A percentile compares a stretch with the other conserved stretches of the same genome.
Conservation (phyloP, 441 rosid species). For the Manihot esculenta region DNA sequence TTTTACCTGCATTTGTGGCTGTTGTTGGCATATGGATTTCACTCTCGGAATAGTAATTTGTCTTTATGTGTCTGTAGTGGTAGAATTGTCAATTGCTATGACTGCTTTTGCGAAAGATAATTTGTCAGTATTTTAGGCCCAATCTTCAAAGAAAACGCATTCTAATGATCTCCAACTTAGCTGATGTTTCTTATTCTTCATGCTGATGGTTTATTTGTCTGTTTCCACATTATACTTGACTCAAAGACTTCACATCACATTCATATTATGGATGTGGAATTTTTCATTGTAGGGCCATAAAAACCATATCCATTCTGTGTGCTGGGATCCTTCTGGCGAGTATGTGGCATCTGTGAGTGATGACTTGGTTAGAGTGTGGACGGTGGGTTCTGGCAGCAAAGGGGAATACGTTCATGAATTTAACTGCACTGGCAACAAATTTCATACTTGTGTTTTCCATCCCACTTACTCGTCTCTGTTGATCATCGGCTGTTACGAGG, state of each 20-base stretch:
- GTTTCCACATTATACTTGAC: not conserved
- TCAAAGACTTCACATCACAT: not conserved
- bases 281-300: conserved; percentile 50
- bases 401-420: conserved; percentile 54
- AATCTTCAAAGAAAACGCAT: not conserved
- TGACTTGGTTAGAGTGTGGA: conserved; percentile 63
- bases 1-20: no score
- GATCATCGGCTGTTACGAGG: conserved; percentile 60
- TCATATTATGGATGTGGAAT: not conserved
- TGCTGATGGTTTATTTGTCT: not conserved
- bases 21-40: no score
- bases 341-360: conserved; percentile 63
- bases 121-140: no score
- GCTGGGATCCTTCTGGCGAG: conserved; percentile 65
- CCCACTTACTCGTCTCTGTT: conserved; percentile 46
- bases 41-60: no score
- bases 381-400: conserved; percentile 18
- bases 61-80: no score
- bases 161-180: not conserved
- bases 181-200: not conserved
- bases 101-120: no score
- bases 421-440: conserved; percentile 46
- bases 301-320: conserved; percentile 44
- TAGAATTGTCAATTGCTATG: no score
- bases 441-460: conserved; percentile 53